A percentile compares a stretch with the other conserved stretches of the same genome.
Conservation (phyloP, 495 filamentous ascomycete genomes). For the Neurospora pannonica region DNA sequence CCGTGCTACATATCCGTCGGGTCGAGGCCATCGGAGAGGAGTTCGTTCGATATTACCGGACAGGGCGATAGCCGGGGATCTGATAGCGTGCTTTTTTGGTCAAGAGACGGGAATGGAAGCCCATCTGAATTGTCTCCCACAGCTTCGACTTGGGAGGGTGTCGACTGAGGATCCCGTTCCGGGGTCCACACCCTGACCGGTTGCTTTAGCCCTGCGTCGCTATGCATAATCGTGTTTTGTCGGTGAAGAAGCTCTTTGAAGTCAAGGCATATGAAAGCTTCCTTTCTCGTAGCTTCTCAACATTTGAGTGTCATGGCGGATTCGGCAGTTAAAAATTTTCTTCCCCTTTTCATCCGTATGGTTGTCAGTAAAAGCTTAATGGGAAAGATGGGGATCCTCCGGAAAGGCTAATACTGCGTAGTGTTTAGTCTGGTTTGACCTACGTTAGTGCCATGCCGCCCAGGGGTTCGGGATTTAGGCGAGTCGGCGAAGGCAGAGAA, state of each 20-base stretch:
- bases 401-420: neutral
- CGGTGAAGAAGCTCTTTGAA: conserved; percentile 12
- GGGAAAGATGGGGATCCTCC: neutral
- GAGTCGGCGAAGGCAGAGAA: neutral
- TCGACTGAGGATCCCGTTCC: neutral
- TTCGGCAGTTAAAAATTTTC: neutral
- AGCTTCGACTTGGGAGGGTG: conserved; percentile 3
- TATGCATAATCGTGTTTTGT: conserved; percentile 19
- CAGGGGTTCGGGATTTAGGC: neutral
- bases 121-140: neutral
- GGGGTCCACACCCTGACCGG: conserved; percentile 21
- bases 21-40: conserved; percentile 7
- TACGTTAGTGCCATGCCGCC: neutral
- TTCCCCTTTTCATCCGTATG: neutral
- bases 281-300: neutral
- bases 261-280: conserved; percentile 7
- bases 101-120: neutral
- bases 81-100: neutral
- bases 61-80: conserved; percentile 3
- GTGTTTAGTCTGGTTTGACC: neutral
- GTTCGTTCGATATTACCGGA: conserved; percentile 13
- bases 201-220: conserved; percentile 20
- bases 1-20: neutral
- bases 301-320: neutral
- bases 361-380: neutral